Base-by-base conservation (phyloP, 2,329 filamentous ascomycete species). In the Beauveria sp. region DNA sequence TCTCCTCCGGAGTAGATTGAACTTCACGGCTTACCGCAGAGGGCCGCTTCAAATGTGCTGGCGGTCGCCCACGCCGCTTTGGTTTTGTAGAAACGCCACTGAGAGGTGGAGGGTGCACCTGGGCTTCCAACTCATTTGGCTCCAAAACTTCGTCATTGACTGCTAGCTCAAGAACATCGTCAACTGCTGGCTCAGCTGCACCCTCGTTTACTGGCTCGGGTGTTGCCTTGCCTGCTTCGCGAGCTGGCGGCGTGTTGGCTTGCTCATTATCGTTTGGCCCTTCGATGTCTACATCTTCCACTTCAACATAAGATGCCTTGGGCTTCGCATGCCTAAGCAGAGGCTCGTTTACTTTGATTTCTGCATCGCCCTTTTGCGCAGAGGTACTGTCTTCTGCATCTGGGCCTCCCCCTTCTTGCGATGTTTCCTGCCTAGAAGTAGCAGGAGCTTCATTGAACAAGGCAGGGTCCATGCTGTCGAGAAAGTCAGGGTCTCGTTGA, bases 291-390 rank as follows among this genome's bases (percentile, higher is more conserved):
- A 65, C 42, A 49, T 83, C 77, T 34, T 80, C 80, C 1, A 74
- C 68, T 54, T 83, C 81, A 3, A 78, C 71, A 60, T 84, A 85
- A 1, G 81, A 83, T 34, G 75, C 65, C 65, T 71, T 77, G 6
- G 82, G 82, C 65, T 79, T 82, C 9, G 82, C 80, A 63, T 83
- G 81, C 24, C 82, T 76, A 22, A 84, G 72, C 12, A 74, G 71
- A 24, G 81, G 81, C 38, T 80, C 73, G 20, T 83, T 78, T 2
- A 76, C 74, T 60, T 66, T 70, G 42, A 62, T 70, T 66, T 57
- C 56, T n/a, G 45, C 31, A 38, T 50, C 34, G 50, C 63, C 67
- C 52, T n/a, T 67, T 61, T 46, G 59, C 12, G 51, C 26, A 52
- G 22, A 58, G 61, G n/a, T 14, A 54, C 42, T 61, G 62, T 49